Base-by-base conservation (phyloP, 345 rosid genomes). In the Lepidium didymum region DNA sequence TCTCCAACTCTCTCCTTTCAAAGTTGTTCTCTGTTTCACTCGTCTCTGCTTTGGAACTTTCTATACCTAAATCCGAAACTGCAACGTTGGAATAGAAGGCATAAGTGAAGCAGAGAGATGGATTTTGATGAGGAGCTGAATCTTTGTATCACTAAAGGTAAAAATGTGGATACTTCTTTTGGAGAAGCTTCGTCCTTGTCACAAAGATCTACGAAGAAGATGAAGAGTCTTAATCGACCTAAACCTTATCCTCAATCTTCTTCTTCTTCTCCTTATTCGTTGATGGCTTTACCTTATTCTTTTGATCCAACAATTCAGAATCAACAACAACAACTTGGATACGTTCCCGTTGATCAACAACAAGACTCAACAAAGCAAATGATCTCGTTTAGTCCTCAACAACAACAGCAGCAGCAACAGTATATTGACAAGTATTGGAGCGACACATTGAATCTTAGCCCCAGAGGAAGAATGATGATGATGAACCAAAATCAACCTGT, bases 391-490 rank as follows among this genome's bases (percentile, higher is more conserved):
- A 68, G 63, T 49, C 73, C 87, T 35, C 88, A 82, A 21, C 81
- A 72, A 43, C 90, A 72, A 38, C 68, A 51, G 11, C 70, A 44
- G 16, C 86, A 83, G 40, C 92, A 87, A 67, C 94, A 85, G 63
- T 82, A 86, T 68, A 74, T 86, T 62, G 66, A 81, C 63, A 90
- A 77, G 65, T 80, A 80, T 29, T 88, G 94, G 87, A 81, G 81
- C n/a, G 84, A 86, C 51, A 75, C 90, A 9, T 19, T 88, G 81
- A 93, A 82, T 72, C 67, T 88, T 18, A 86, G 95, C 56, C 97
- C 95, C 0, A 84, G 97, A 56, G 89, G 88, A 56, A 82, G 92
- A 80, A 66, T 84, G 87, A 81, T 81, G 88, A 83, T 83, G 96
- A 87, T 85, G 91, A 87, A 84, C 25, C 87, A 83, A 10, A 86